phyloP scores from a whole-genome alignment of 2,329 filamentous ascomycete species.

The Botryosphaeria dothidea region DNA sequence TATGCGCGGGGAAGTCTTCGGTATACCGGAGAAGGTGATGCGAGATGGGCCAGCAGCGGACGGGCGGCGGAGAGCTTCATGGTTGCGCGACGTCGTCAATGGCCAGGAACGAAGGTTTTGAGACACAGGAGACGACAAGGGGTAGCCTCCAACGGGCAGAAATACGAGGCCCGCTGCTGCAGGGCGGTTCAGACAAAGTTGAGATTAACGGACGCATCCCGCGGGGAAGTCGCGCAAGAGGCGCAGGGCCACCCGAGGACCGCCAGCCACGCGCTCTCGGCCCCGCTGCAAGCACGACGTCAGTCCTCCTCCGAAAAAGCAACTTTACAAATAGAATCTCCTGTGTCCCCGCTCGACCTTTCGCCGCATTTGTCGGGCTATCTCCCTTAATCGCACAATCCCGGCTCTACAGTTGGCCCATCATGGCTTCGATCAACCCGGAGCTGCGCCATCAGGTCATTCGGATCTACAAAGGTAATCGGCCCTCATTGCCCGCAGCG shows the following conservation, averaged over 20 bases:
- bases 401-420: neutral
- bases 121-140: neutral
- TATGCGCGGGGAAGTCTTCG: conserved; percentile 4
- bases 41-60: conserved; percentile 11
- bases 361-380: neutral
- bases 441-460: conserved; percentile 74
- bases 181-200: conserved; percentile 2
- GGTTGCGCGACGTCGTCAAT: neutral
- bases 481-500: neutral
- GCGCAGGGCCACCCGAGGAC: neutral
- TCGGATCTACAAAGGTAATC: conserved; percentile 79
- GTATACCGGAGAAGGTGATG: neutral
- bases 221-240: conserved; percentile 4
- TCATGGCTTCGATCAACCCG: conserved; percentile 23
- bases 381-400: neutral
- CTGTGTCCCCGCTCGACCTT: neutral
- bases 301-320: conserved; percentile 11
- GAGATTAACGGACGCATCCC: neutral
- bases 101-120: neutral
- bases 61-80: conserved; percentile 11
- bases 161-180: neutral
- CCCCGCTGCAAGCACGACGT: conserved; percentile 12
- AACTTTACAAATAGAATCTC: neutral
- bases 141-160: neutral
- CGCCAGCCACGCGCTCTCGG: conserved; percentile 8